Base-by-base conservation (phyloP, 1,284 basidiomycete genomes). In the Puccinia brachypodii region DNA sequence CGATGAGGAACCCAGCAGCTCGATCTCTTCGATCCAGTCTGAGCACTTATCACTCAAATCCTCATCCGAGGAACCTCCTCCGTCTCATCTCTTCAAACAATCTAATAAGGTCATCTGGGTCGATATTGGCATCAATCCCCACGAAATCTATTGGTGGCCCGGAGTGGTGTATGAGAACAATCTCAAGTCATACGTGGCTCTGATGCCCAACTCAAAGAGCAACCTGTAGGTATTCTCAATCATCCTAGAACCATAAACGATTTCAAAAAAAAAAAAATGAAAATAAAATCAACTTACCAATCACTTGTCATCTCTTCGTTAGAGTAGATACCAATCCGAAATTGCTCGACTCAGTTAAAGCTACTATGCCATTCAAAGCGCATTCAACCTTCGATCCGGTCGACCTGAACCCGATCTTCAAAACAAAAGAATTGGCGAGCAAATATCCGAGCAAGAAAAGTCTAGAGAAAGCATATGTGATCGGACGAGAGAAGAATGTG, bases 91-190 rank as follows among this genome's bases (percentile, higher is more conserved):
- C 19, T 13, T 38, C 69, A 36, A 72, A 25, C 1, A 33, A 13
- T 72, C 69, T 25, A 71, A 71, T 9, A 80, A 80, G 40, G 77
- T 80, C 16, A 33, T 80, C n/a, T 73, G 69, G 77, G 68, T 71
- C 28, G 77, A 80, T 40, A 72, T 80, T 31, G 77, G 50, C 16
- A 8, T 25, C 28, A 36, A 38, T 40, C 50, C 33, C 25, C 22
- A 56, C 3, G 50, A 80, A 72, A 72, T 56, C 2, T 80, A 47
- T 62, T 80, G 77, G 77, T 80, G 77, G 77, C 77, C 77, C 6
- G 77, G 77, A 33, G 42, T 80, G 11, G 25, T 72, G 60, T 25
- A 19, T 28, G 33, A 75, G 16, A 74, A 31, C 36, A 33, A 40
- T 40, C 36, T 53, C 50, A 25, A 38, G 31, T 16, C 53, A 11